Evolutionary conservation across 208 protist genomes (phyloP), one percentile per base, ranked within the genome.

Genomic region (Zelonia costaricensis): DNA sequence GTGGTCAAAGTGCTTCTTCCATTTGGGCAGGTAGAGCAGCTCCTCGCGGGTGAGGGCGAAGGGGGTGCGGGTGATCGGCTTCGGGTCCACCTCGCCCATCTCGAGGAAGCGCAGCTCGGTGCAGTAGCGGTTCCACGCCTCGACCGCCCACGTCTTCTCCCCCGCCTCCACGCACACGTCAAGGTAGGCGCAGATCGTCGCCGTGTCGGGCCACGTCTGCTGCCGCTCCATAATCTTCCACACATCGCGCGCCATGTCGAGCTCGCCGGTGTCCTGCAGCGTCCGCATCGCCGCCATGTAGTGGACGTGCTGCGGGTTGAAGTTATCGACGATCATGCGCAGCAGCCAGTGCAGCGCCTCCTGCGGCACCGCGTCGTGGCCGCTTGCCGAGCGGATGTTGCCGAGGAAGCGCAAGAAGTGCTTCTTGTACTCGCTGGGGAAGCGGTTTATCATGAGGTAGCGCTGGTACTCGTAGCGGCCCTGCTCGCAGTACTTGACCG

Each of bases 1-100:
- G 66, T 94, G 89, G 61, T 95, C 89, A 56, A 94, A 97, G 71
- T 95, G 92, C 66, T 97, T 97, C 72, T 97, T 97, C 92, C 92
- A 97, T 72, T 94, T 95, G 4, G 92, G 92, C 23, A 97, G 76
- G 53, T 94, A 93, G 31, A 95, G 69, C 58, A 95, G 70, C 59
- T 97, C 88, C 42, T 97, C 86, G 16, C 92, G 69, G 4, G 76
- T 95, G 40, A 97, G 79, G 25, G 84, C 88, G 74, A 95, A 94
- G 5, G 87, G 88, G 13, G 81, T 80, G 62, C 92, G 86, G 18
- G 88, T 84, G 54, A 97, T 70, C 16, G 92, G 92, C 72, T 97
- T 97, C 18, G 92, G 92, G 59, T 97, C 92, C 18, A 85, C 81
- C 62, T 97, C 92, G 22, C 87, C 88, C 15, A 59, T 28, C 52